Percentiles rank a stretch among this genome's conserved stretches.
phyloP scores from a whole-genome alignment of 2,329 filamentous ascomycete genomes.

The Trichoderma semiorbis region DNA sequence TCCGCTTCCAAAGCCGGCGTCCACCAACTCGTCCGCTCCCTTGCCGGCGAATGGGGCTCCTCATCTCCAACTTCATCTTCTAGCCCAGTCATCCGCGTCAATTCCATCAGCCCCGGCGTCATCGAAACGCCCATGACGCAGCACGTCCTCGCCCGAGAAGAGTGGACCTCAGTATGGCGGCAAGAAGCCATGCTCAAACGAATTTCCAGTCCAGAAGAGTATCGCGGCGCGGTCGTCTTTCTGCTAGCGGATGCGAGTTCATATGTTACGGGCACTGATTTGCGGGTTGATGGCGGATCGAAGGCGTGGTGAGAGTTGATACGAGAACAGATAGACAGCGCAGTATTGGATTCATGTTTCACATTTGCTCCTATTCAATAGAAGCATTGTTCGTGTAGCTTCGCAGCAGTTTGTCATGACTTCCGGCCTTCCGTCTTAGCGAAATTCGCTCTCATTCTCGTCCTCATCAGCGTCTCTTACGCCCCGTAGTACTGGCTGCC shows the following conservation, averaged over 20 bases:
- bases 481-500: background rate
- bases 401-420: background rate
- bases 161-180: conserved; percentile 2
- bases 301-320: background rate
- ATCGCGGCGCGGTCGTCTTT: conserved; percentile 5
- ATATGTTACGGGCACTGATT: conserved; percentile 13
- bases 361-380: background rate
- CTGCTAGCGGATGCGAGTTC: background rate
- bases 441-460: background rate
- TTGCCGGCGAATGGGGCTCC: conserved; percentile 50
- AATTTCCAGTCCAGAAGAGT: conserved; percentile 3
- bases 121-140: conserved; percentile 15
- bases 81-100: background rate
- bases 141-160: background rate
- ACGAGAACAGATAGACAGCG: background rate
- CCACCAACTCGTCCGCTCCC: conserved; percentile 46
- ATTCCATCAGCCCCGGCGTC: conserved; percentile 39
- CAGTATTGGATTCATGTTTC: background rate
- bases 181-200: conserved; percentile 15
- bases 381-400: background rate
- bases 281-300: conserved; percentile 10
- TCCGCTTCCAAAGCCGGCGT: conserved; percentile 54
- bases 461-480: background rate
- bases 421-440: background rate
- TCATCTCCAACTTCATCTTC: conserved; percentile 39